Conservation (phyloP, 805 yeast species). For the Metschnikowia colocasiae region DNA sequence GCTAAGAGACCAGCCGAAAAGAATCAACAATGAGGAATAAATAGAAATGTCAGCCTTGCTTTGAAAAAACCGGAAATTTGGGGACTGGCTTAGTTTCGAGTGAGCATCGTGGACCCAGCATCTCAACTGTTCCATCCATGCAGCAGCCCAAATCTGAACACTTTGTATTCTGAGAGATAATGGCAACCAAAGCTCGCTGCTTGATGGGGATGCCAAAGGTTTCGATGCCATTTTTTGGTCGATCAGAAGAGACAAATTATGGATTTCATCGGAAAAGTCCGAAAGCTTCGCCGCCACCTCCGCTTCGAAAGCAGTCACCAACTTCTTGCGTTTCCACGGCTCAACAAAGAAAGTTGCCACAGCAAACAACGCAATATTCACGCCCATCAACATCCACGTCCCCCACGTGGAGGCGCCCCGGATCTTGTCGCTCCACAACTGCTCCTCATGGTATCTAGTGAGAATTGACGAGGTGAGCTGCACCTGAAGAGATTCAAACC, state of each 20-base stretch:
- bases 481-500: conserved; percentile 66
- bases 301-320: conserved; percentile 80
- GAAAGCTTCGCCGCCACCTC: conserved; percentile 50
- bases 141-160: not conserved
- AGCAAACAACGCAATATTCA: conserved; percentile 72
- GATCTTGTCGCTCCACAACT: conserved; percentile 96
- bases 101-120: not conserved
- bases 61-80: conserved; percentile 2
- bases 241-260: conserved; percentile 8
- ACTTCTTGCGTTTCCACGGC: conserved; percentile 85
- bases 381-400: conserved; percentile 83
- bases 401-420: conserved; percentile 96
- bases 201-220: not conserved
- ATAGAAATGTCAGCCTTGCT: conserved; percentile 12
- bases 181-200: not conserved
- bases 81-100: not conserved
- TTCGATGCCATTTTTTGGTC: not conserved
- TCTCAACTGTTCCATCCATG: not conserved
- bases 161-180: not conserved
- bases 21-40: conserved; percentile 11
- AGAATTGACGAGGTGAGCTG: conserved; percentile 72
- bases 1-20: conserved; percentile 13
- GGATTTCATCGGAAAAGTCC: conserved; percentile 11
- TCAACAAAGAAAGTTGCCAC: conserved; percentile 84
- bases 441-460: conserved; percentile 92